Evolutionary conservation across 805 yeast genomes (phyloP).

Genomic region (Starmerella floricola): DNA sequence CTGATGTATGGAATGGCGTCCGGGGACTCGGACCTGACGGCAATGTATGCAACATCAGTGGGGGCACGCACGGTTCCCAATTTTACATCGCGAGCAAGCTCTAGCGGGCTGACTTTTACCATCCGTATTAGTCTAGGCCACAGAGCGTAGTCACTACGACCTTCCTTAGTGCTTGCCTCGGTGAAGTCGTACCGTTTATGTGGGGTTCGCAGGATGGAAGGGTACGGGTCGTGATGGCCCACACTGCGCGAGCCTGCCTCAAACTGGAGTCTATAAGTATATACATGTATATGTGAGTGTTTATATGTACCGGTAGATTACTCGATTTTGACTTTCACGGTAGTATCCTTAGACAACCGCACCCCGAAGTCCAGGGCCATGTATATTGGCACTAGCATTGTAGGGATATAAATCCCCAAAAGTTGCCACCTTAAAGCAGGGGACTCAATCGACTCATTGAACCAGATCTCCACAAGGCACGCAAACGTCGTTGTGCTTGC

Average conservation of each 20-base stretch:
- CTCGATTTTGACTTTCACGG: neutral
- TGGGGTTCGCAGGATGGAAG: neutral
- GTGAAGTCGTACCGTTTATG: neutral
- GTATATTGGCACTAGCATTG: constrained; percentile 48
- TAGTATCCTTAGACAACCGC: constrained; percentile 16
- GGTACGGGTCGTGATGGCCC: neutral
- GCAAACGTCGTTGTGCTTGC: constrained; percentile 70
- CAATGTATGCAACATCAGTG: constrained; percentile 6
- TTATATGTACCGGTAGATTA: neutral
- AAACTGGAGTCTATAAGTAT: neutral
- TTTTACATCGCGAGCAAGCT: neutral
- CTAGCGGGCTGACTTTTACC: neutral
- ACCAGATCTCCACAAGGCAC: constrained; percentile 36
- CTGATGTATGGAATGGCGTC: constrained; percentile 10
- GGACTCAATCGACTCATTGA: constrained; percentile 30
- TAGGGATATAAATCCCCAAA: constrained; percentile 52
- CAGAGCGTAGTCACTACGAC: neutral
- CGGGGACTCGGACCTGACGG: constrained; percentile 10
- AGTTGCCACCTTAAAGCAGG: constrained; percentile 34
- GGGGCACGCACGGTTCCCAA: constrained; percentile 3
- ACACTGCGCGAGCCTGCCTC: neutral
- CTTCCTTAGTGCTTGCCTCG: neutral
- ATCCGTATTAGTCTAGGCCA: neutral
- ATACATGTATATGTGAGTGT: neutral
- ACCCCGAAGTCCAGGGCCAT: constrained; percentile 38